A percentile compares a stretch with the other conserved stretches of the same genome.
These are phyloP conservation scores for Cladosporium sp. DNA, from an alignment of 2,329 filamentous ascomycete genomes.

Conservation along the genomic window DNA sequence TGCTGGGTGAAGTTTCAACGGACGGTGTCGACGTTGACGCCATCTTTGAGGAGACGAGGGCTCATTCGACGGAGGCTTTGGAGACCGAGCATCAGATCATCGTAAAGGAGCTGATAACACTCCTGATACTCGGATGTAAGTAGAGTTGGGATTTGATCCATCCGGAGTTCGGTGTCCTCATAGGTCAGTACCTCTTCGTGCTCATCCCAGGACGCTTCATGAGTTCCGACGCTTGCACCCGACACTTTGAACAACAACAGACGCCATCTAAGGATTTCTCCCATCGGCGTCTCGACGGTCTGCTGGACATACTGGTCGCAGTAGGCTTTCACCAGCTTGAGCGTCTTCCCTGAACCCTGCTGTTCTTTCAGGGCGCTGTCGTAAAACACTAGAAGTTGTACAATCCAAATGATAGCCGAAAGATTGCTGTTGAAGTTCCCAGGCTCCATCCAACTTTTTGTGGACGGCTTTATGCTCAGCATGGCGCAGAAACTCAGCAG, in stretches of 20 bases:
- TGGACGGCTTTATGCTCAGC: constrained; percentile 13
- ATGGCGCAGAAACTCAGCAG: constrained; percentile 14
- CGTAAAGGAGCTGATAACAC: constrained; percentile 6
- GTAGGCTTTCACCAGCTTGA: constrained; percentile 8
- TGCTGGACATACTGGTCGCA: constrained; percentile 9
- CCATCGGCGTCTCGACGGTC: constrained; percentile 13
- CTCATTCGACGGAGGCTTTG: constrained; percentile 2
- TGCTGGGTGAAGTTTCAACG: constrained; percentile 11
- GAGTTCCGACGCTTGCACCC: constrained; percentile 2
- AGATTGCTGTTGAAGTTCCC: constrained; percentile 14
- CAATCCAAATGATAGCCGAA: constrained; percentile 11
- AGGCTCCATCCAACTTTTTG: constrained; percentile 12
- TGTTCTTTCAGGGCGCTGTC: constrained; percentile 9
- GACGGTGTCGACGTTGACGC: constrained; percentile 11
- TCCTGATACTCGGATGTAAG: constrained; percentile 10
- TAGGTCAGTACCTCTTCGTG: constrained; percentile 8
- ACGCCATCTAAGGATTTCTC: constrained; percentile 12
- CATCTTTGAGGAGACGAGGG: constrained; percentile 5
- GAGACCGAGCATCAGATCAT: constrained; percentile 9
- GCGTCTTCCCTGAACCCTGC: constrained; percentile 7
- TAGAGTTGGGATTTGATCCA: constrained; percentile 12
- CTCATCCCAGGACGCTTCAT: constrained; percentile 10
- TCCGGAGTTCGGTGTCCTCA: constrained; percentile 9
- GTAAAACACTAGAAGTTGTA: constrained; percentile 15
- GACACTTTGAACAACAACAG: constrained; percentile 11